Conservation (phyloP, 2,329 filamentous ascomycete species). For the Dothistroma septosporum region DNA sequence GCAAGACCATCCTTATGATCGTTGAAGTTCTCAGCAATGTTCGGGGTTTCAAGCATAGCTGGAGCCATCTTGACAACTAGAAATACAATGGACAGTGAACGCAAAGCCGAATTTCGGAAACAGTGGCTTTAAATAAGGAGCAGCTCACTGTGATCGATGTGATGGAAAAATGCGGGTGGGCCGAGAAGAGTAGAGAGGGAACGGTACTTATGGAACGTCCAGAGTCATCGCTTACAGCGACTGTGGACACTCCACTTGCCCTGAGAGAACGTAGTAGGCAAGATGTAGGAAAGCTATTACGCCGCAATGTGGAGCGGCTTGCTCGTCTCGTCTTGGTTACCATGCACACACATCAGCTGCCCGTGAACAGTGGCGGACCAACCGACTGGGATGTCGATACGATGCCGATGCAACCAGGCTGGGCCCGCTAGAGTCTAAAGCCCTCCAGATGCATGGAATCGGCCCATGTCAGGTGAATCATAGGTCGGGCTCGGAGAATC, state of each 20-base stretch:
- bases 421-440: slow-evolving; percentile 9
- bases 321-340: slow-evolving; percentile 7
- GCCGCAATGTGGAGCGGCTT: slow-evolving; percentile 3
- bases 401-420: slow-evolving; percentile 6
- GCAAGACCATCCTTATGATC: slow-evolving; percentile 54
- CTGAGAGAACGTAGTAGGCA: slow-evolving; percentile 4
- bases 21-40: slow-evolving; percentile 43
- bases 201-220: slow-evolving; percentile 3
- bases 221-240: slow-evolving; percentile 5
- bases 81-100: not conserved
- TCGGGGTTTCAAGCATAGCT: slow-evolving; percentile 41
- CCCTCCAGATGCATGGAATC: slow-evolving; percentile 3
- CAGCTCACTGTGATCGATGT: not conserved
- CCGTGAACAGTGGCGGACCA: not conserved
- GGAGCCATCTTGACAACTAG: slow-evolving; percentile 41
- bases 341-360: not conserved
- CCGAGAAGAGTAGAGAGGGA: slow-evolving; percentile 1
- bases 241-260: slow-evolving; percentile 7
- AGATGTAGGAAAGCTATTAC: slow-evolving; percentile 1
- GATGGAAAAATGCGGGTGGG: slow-evolving; percentile 1
- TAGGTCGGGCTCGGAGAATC: slow-evolving; percentile 22
- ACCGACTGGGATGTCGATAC: not conserved
- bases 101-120: not conserved
- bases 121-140: not conserved
- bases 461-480: slow-evolving; percentile 15